phyloP scores from a whole-genome alignment of 2,329 filamentous ascomycete genomes.

The Beauveria rudraprayagi region DNA sequence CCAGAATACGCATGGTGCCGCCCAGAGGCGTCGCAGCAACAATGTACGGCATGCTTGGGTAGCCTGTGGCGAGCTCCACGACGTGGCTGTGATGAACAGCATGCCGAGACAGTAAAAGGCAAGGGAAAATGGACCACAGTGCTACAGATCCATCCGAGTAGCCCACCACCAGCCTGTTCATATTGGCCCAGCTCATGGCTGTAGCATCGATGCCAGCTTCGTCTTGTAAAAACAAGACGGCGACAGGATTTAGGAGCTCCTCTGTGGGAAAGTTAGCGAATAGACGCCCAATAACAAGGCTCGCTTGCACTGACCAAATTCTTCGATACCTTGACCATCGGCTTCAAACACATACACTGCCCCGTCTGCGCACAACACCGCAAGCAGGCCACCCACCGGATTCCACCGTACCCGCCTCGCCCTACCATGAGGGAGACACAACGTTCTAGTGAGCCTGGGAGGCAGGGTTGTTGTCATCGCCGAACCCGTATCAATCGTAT shows the following conservation, averaged over 20 bases:
- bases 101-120: conserved; percentile 40
- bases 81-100: conserved; percentile 46
- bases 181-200: conserved; percentile 46
- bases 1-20: conserved; percentile 43
- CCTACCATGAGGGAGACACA: conserved; percentile 45
- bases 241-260: conserved; percentile 35
- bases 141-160: conserved; percentile 49
- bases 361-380: conserved; percentile 43
- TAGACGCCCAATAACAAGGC: not conserved
- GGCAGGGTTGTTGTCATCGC: conserved; percentile 25
- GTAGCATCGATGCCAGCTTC: conserved; percentile 43
- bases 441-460: conserved; percentile 33
- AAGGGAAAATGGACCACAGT: conserved; percentile 48
- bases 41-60: conserved; percentile 47
- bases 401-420: conserved; percentile 46
- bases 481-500: conserved; percentile 19
- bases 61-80: conserved; percentile 47
- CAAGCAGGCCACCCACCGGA: conserved; percentile 39
- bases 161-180: conserved; percentile 47
- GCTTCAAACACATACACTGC: conserved; percentile 41
- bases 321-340: conserved; percentile 21
- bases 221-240: conserved; percentile 34
- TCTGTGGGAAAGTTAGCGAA: conserved; percentile 29
- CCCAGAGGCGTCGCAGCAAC: conserved; percentile 48
- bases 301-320: conserved; percentile 31